A percentile compares a stretch with the other conserved stretches of the same genome.
phyloP scores from a whole-genome alignment of 345 rosid genomes.

The Noccaea bulbosa region DNA sequence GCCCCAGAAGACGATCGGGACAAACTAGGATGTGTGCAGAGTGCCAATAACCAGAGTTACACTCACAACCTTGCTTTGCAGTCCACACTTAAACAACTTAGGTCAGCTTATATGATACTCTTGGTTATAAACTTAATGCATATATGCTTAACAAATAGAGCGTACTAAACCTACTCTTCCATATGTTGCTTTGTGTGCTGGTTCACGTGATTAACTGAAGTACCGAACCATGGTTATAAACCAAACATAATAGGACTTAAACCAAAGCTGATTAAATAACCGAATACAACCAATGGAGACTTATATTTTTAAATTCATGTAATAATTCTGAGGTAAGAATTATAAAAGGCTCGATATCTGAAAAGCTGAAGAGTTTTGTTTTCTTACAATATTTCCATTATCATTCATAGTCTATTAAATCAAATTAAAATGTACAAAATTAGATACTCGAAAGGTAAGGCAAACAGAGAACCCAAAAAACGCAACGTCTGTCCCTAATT shows the following conservation, averaged over 20 bases:
- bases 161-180: not conserved
- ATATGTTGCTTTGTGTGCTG: not conserved
- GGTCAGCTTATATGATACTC: slow-evolving; percentile 33
- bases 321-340: too few relatives aligned
- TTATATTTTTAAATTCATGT: too few relatives aligned
- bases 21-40: slow-evolving; percentile 73
- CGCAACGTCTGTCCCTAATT: not conserved
- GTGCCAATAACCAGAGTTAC: slow-evolving; percentile 59
- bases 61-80: slow-evolving; percentile 60
- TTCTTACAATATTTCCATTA: not conserved
- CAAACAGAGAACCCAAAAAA: not conserved
- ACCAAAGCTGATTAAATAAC: not conserved
- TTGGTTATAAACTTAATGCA: not conserved
- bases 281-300: not conserved
- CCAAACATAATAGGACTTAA: not conserved
- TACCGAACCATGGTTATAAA: not conserved
- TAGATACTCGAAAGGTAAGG: not conserved
- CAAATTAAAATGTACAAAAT: not conserved
- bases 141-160: not conserved
- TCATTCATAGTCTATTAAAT: not conserved
- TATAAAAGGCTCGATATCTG: too few relatives aligned
- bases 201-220: not conserved
- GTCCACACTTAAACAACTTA: slow-evolving; percentile 51
- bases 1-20: slow-evolving; percentile 69
- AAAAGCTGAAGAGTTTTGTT: not conserved